Percentiles rank a stretch among this genome's conserved stretches.
Evolutionary conservation across 768 basidiomycete species (phyloP).

Genomic region (Russula olivacea): DNA sequence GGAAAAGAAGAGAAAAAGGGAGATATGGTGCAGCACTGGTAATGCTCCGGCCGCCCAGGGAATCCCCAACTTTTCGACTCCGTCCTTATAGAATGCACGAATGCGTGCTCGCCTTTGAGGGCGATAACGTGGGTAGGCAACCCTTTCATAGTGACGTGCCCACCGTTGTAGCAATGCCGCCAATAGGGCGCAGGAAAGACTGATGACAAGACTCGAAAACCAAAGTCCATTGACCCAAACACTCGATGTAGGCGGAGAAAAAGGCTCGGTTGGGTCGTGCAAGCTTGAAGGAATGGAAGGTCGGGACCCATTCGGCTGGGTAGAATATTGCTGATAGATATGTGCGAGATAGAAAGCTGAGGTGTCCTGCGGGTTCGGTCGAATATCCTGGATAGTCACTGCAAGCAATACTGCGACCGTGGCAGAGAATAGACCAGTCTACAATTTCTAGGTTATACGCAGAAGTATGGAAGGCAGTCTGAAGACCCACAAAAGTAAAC

Average conservation of each 20-base stretch:
- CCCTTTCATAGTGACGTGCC: constrained; percentile 36
- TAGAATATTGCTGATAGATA: background rate
- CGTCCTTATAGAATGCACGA: constrained; percentile 35
- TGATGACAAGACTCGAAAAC: constrained; percentile 36
- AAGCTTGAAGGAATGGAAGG: background rate
- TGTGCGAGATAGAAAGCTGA: constrained; percentile 6
- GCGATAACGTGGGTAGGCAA: constrained; percentile 30
- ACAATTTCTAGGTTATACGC: background rate
- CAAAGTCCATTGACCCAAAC: constrained; percentile 39
- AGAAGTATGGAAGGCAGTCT: background rate
- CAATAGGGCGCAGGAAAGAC: constrained; percentile 39
- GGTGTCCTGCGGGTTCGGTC: background rate
- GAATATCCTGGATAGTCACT: constrained; percentile 8
- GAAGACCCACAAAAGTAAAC: constrained; percentile 12
- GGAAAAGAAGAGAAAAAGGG: constrained; percentile 47
- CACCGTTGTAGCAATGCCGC: constrained; percentile 48
- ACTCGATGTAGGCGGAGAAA: constrained; percentile 29
- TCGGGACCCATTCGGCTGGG: background rate
- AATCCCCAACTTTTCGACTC: constrained; percentile 39
- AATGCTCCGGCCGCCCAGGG: constrained; percentile 38
- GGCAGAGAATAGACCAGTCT: constrained; percentile 24
- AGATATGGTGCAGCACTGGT: constrained; percentile 44
- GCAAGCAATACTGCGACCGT: constrained; percentile 16
- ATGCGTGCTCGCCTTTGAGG: constrained; percentile 37
- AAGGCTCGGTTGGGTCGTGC: constrained; percentile 5